Percentiles rank a stretch among this genome's conserved stretches.
Evolutionary conservation across 106 monocot species (phyloP).

Genomic region (Triglochin maritima): DNA sequence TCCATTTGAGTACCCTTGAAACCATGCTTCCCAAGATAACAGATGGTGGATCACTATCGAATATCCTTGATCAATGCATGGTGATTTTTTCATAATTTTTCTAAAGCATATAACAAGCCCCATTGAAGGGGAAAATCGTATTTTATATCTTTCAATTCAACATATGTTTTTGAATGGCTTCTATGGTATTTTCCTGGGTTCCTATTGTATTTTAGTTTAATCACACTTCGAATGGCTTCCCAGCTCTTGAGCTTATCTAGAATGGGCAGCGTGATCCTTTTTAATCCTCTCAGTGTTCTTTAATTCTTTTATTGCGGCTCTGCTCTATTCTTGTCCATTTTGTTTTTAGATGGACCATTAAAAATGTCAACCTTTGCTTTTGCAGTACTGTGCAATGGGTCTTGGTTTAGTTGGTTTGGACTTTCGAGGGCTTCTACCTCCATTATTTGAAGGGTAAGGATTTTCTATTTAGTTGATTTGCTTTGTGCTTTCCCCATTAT

Average conservation of each 20-base stretch:
- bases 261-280: too few relatives aligned
- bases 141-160: too few relatives aligned
- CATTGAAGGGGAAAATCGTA: background rate
- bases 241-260: too few relatives aligned
- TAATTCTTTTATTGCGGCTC: too few relatives aligned
- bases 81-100: slow-evolving; percentile 21
- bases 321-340: too few relatives aligned
- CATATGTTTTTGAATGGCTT: too few relatives aligned
- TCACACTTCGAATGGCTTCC: too few relatives aligned
- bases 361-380: background rate
- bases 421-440: slow-evolving; percentile 89
- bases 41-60: slow-evolving; percentile 82
- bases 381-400: slow-evolving; percentile 97
- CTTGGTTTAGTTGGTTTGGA: slow-evolving; percentile 98
- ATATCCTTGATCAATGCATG: slow-evolving; percentile 94
- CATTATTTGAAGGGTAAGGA: slow-evolving; percentile 87
- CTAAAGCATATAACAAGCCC: background rate
- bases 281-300: too few relatives aligned
- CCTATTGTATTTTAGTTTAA: too few relatives aligned
- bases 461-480: background rate
- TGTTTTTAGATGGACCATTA: too few relatives aligned
- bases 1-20: slow-evolving; percentile 69
- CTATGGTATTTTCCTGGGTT: too few relatives aligned
- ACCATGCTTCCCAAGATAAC: slow-evolving; percentile 80
- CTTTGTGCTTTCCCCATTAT: background rate